These are phyloP conservation scores for Lachnum nothofagi DNA, from an alignment of 2,329 filamentous ascomycete genomes.

Conservation along the genomic window DNA sequence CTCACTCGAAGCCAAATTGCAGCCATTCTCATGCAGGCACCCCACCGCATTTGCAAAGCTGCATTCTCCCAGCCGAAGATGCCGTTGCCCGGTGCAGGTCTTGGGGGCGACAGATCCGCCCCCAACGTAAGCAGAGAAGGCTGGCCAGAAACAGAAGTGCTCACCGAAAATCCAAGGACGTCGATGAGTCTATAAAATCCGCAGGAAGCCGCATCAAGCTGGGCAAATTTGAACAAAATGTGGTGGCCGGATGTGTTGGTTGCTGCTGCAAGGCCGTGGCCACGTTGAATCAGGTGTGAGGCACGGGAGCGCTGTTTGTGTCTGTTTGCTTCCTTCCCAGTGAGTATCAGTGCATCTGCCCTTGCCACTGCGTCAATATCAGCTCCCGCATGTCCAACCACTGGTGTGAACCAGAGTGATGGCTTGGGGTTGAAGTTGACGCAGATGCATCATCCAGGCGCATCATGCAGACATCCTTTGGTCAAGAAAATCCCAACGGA, in stretches of 20 bases:
- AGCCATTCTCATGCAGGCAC: not conserved
- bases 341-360: too few relatives aligned
- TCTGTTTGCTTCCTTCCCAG: constrained; percentile 1
- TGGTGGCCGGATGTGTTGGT: not conserved
- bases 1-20: not conserved
- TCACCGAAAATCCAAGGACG: not conserved
- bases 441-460: too few relatives aligned
- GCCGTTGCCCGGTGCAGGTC: not conserved
- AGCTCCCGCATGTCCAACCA: not conserved
- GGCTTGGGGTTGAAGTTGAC: too few relatives aligned
- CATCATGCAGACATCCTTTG: not conserved
- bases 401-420: not conserved
- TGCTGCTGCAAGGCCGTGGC: not conserved
- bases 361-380: constrained; percentile 1
- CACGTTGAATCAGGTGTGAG: constrained; percentile 1
- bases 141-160: not conserved
- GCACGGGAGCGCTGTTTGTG: not conserved
- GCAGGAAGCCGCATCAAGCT: not conserved
- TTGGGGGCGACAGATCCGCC: too few relatives aligned
- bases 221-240: not conserved
- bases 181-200: not conserved
- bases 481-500: not conserved
- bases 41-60: not conserved
- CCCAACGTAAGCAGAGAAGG: not conserved
- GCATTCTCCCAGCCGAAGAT: constrained; percentile 4